These are phyloP conservation scores for Fusarium caatingaense DNA, from an alignment of 2,329 filamentous ascomycete species.

Conservation along the genomic window DNA sequence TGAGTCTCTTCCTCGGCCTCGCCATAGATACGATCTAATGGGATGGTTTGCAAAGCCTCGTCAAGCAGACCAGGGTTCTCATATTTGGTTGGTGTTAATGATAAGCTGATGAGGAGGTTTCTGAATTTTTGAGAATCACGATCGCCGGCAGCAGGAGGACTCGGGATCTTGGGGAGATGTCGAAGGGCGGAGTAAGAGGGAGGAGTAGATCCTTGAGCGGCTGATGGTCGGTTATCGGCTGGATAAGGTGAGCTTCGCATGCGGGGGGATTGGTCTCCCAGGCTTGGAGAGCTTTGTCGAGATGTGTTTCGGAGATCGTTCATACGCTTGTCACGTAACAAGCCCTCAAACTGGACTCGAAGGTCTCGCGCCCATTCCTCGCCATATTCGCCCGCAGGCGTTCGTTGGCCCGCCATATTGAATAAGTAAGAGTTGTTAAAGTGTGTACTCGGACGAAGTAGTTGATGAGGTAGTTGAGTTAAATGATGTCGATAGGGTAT, in stretches of 20 bases:
- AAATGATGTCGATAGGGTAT: conserved; percentile 4
- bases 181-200: conserved; percentile 62
- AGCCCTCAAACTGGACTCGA: conserved; percentile 84
- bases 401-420: conserved; percentile 55
- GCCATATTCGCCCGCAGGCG: conserved; percentile 62
- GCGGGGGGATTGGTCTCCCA: conserved; percentile 62
- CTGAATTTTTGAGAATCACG: conserved; percentile 78
- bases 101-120: conserved; percentile 86
- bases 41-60: conserved; percentile 87
- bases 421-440: conserved; percentile 2
- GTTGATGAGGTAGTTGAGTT: conserved; percentile 5
- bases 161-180: conserved; percentile 70
- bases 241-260: conserved; percentile 56
- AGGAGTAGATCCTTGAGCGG: conserved; percentile 58
- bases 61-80: conserved; percentile 96
- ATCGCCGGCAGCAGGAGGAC: conserved; percentile 75
- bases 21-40: conserved; percentile 89
- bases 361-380: conserved; percentile 83
- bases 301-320: conserved; percentile 72
- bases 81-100: conserved; percentile 90
- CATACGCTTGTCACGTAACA: conserved; percentile 87
- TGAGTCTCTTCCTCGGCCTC: conserved; percentile 95
- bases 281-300: conserved; percentile 70
- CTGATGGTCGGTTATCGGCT: conserved; percentile 58
- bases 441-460: conserved; percentile 4